These are phyloP conservation scores for Thuidium tamariscinum DNA, from an alignment of 225 moss, liverwort and hornwort genomes.

Conservation along the genomic window DNA sequence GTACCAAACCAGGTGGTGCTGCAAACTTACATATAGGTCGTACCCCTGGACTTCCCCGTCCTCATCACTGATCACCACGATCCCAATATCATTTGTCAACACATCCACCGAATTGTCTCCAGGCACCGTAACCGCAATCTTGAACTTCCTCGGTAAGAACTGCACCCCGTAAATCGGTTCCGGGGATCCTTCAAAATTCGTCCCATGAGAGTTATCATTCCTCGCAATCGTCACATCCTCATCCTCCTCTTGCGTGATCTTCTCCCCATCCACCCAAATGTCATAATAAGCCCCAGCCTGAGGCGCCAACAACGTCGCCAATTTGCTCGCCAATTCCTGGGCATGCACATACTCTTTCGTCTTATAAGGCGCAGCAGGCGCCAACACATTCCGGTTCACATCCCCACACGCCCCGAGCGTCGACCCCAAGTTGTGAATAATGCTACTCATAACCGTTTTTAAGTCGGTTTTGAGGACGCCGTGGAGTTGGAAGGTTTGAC, in stretches of 20 bases:
- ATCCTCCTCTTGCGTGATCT: slow-evolving; percentile 46
- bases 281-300: slow-evolving; percentile 80
- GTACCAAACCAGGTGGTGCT: neutral
- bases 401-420: slow-evolving; percentile 86
- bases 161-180: slow-evolving; percentile 71
- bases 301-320: slow-evolving; percentile 58
- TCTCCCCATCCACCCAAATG: slow-evolving; percentile 82
- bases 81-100: slow-evolving; percentile 65
- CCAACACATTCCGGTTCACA: slow-evolving; percentile 71
- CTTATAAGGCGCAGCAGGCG: slow-evolving; percentile 63
- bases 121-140: slow-evolving; percentile 74
- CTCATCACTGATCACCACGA: slow-evolving; percentile 54
- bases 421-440: slow-evolving; percentile 70
- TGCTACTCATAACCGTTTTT: slow-evolving; percentile 65
- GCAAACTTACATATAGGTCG: slow-evolving; percentile 51
- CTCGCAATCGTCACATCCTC: slow-evolving; percentile 62
- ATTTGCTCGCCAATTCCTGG: slow-evolving; percentile 54
- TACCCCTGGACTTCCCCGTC: slow-evolving; percentile 62
- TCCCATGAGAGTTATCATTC: slow-evolving; percentile 50
- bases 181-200: slow-evolving; percentile 56
- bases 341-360: slow-evolving; percentile 54
- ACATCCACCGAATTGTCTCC: slow-evolving; percentile 78
- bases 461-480: slow-evolving; percentile 66
- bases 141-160: slow-evolving; percentile 76
- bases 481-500: slow-evolving; percentile 83